phyloP scores from a whole-genome alignment of 176 grass and related monocot genomes.

The Oryza glumipatula region DNA sequence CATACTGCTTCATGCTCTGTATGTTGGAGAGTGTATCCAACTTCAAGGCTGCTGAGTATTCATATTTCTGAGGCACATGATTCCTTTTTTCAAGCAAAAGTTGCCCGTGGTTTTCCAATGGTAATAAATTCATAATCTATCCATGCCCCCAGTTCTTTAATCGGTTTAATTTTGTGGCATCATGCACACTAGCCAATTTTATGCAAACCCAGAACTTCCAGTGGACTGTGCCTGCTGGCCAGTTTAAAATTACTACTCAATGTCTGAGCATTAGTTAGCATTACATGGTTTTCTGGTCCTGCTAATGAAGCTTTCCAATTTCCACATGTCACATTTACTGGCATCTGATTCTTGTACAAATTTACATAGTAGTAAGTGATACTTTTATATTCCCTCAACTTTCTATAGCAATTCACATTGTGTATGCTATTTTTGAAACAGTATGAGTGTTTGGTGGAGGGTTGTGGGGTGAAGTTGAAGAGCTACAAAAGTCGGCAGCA shows the following conservation, averaged over 20 bases:
- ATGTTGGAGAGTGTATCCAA: constrained; percentile 89
- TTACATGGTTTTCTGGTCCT: neutral
- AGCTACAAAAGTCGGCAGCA: constrained; percentile 77
- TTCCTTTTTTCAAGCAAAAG: constrained; percentile 96
- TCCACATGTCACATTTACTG: neutral
- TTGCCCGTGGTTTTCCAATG: constrained; percentile 88
- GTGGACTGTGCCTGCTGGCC: neutral
- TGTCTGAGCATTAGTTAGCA: neutral
- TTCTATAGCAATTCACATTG: neutral
- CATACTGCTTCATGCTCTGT: constrained; percentile 92
- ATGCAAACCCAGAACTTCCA: neutral
- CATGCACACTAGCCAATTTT: neutral
- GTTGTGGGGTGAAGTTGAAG: constrained; percentile 82
- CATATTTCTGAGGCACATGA: constrained; percentile 96
- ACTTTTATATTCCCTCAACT: neutral
- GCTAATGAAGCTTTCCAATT: constrained; percentile 5
- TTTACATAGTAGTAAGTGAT: neutral
- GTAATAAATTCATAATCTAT: constrained; percentile 48
- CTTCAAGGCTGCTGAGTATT: constrained; percentile 73
- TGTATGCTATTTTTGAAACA: constrained; percentile 35
- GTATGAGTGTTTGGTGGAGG: constrained; percentile 97
- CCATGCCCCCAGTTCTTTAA: neutral
- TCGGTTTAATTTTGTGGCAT: neutral
- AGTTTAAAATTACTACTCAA: neutral
- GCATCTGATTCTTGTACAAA: constrained; percentile 3